Evolutionary conservation across 83 land plant genomes (phyloP).

Genomic region (Picea abies): DNA sequence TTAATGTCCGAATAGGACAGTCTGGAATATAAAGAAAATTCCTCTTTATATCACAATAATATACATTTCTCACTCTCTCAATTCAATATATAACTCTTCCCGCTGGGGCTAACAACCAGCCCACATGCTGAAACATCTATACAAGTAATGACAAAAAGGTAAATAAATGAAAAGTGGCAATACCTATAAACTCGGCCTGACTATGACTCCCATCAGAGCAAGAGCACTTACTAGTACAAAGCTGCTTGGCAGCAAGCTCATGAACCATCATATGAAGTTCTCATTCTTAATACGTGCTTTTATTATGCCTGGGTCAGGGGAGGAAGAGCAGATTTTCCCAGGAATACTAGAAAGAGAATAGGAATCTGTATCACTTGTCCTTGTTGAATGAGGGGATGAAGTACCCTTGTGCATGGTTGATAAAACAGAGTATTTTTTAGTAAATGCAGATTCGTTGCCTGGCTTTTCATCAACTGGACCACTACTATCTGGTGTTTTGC

Average conservation of each 20-base stretch:
- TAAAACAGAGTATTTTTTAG: not conserved
- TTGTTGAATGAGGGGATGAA: conserved; percentile 10
- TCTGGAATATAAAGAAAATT: conserved; percentile 1
- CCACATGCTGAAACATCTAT: conserved; percentile 12
- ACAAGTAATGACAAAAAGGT: conserved; percentile 1
- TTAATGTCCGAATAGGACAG: not conserved
- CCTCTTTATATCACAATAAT: conserved; percentile 6
- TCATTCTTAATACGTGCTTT: conserved; percentile 31
- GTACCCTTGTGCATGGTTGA: not conserved
- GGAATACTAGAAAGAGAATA: conserved; percentile 21
- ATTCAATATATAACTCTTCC: conserved; percentile 12
- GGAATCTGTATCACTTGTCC: conserved; percentile 2
- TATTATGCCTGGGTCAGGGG: conserved; percentile 19
- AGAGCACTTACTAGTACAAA: conserved; percentile 12
- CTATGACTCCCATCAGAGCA: conserved; percentile 1
- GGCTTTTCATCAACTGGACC: conserved; percentile 15
- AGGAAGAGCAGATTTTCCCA: conserved; percentile 9
- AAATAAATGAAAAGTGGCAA: not conserved
- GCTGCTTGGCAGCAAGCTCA: not conserved
- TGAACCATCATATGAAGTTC: conserved; percentile 16
- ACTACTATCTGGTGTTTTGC: not conserved
- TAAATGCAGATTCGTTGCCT: conserved; percentile 15
- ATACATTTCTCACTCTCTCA: conserved; percentile 12
- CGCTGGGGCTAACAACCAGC: conserved; percentile 7
- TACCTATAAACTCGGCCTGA: not conserved